Percentiles rank a stretch among this genome's conserved stretches.
phyloP scores from a whole-genome alignment of 345 rosid genomes.

The Schrenkiella parvula region DNA sequence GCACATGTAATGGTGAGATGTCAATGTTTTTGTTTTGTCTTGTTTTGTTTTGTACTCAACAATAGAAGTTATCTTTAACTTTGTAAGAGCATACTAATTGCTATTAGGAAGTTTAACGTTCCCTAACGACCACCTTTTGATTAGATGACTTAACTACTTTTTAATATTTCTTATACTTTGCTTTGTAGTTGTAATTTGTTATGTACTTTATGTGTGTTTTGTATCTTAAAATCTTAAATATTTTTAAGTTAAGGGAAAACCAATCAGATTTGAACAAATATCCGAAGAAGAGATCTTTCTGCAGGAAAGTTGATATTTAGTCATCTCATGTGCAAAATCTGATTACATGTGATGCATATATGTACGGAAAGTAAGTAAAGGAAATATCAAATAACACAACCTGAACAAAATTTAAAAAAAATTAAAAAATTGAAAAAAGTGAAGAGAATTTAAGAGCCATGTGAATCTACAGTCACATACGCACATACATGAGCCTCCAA shows the following conservation, averaged over 20 bases:
- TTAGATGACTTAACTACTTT: slow-evolving; percentile 14
- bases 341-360: slow-evolving; percentile 2
- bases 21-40: slow-evolving; percentile 1
- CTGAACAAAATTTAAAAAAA: slow-evolving; percentile 6
- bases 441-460: slow-evolving; percentile 30
- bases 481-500: slow-evolving; percentile 12
- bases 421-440: too few relatives aligned
- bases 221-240: not conserved
- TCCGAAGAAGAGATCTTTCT: not conserved
- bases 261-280: not conserved
- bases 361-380: slow-evolving; percentile 23
- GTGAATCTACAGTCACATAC: slow-evolving; percentile 29
- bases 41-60: slow-evolving; percentile 18
- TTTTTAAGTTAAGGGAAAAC: not conserved
- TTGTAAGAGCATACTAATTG: not conserved
- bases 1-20: slow-evolving; percentile 12
- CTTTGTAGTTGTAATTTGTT: not conserved
- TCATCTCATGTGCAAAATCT: slow-evolving; percentile 15
- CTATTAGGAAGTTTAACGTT: slow-evolving; percentile 9
- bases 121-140: slow-evolving; percentile 3
- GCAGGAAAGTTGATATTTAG: slow-evolving; percentile 16
- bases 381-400: slow-evolving; percentile 23
- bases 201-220: not conserved
- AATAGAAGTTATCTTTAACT: not conserved
- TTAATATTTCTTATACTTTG: not conserved